phyloP scores from a whole-genome alignment of 208 protist species.

The Leishmania turanica region DNA sequence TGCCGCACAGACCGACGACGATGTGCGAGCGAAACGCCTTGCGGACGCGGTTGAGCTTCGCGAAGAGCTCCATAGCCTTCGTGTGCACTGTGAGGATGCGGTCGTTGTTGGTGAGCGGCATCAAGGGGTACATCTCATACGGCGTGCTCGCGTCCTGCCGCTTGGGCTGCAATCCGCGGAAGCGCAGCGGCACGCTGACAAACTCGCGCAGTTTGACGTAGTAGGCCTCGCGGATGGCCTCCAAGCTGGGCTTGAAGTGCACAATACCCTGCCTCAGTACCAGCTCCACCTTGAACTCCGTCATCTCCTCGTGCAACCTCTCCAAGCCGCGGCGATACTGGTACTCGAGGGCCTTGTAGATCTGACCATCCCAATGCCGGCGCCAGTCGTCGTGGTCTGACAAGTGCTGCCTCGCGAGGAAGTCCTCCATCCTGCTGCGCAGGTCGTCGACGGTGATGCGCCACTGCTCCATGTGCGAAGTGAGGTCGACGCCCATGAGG shows the following conservation, averaged over 20 bases:
- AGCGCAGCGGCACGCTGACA: conserved; percentile 92
- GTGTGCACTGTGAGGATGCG: conserved; percentile 91
- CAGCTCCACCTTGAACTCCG: conserved; percentile 93
- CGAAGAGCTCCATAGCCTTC: conserved; percentile 93
- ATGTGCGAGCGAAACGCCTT: conserved; percentile 89
- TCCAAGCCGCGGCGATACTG: conserved; percentile 95
- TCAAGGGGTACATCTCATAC: conserved; percentile 92
- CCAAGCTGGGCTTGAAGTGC: conserved; percentile 94
- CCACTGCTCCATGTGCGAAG: conserved; percentile 93
- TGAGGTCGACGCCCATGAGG: conserved; percentile 92
- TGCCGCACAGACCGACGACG: conserved; percentile 88
- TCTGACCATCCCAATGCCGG: conserved; percentile 95
- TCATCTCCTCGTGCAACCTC: conserved; percentile 92
- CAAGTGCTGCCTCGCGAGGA: conserved; percentile 78
- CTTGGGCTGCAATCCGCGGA: conserved; percentile 92
- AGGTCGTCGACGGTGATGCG: conserved; percentile 86
- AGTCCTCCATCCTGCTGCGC: conserved; percentile 83
- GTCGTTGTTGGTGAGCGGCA: conserved; percentile 84
- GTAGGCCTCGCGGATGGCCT: conserved; percentile 95
- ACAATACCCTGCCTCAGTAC: conserved; percentile 93
- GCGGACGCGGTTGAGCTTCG: conserved; percentile 85
- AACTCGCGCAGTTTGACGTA: conserved; percentile 96
- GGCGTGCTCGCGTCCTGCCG: conserved; percentile 45
- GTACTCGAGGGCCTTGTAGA: conserved; percentile 97
- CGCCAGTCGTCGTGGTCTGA: conserved; percentile 90